Evolutionary conservation across 2,329 filamentous ascomycete species (phyloP).

Genomic region (Ilyonectria robusta): DNA sequence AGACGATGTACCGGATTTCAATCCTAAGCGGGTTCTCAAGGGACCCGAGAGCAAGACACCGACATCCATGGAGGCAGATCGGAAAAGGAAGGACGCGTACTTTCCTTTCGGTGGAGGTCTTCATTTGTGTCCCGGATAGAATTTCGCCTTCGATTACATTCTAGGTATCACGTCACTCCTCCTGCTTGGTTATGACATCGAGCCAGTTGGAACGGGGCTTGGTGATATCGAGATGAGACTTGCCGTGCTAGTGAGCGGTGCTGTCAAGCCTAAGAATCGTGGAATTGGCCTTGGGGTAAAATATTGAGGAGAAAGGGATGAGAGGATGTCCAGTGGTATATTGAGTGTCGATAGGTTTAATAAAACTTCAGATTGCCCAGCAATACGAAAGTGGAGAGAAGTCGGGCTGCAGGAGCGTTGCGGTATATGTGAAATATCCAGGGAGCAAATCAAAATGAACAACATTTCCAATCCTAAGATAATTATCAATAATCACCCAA

Average conservation of each 20-base stretch:
- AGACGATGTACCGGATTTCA: slow-evolving; percentile 20
- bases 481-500: no score
- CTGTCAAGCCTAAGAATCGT: slow-evolving; percentile 36
- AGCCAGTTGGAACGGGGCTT: slow-evolving; percentile 35
- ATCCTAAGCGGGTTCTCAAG: slow-evolving; percentile 43
- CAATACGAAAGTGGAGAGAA: no score
- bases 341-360: slow-evolving; percentile 33
- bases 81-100: slow-evolving; percentile 42
- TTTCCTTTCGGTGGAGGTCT: slow-evolving; percentile 53
- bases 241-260: slow-evolving; percentile 35
- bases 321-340: slow-evolving; percentile 39
- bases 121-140: slow-evolving; percentile 51
- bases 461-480: no score
- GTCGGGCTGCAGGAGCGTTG: no score
- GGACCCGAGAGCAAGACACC: neutral
- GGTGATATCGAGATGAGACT: slow-evolving; percentile 36
- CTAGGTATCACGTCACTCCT: slow-evolving; percentile 49
- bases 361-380: neutral
- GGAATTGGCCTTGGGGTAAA: slow-evolving; percentile 38
- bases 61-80: slow-evolving; percentile 26
- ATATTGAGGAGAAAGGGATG: slow-evolving; percentile 32
- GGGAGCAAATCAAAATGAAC: no score
- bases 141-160: slow-evolving; percentile 53
- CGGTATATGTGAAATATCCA: no score
- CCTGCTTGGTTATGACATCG: slow-evolving; percentile 51